These are phyloP conservation scores for Neofusicoccum sp. DNA, from an alignment of 2,329 filamentous ascomycete genomes.

Conservation along the genomic window DNA sequence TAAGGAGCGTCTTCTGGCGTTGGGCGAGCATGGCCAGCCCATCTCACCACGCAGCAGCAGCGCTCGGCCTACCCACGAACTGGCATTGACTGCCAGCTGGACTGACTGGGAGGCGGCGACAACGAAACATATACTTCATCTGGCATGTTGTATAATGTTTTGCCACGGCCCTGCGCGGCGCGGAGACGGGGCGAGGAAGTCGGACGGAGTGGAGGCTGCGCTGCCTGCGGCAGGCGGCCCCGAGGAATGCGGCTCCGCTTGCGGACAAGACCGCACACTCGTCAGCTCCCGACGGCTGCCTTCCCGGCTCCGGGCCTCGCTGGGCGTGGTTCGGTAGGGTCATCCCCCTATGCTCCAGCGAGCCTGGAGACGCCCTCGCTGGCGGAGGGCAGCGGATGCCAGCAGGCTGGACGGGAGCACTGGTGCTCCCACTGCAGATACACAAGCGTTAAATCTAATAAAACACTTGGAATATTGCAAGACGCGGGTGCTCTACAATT, in stretches of 20 bases:
- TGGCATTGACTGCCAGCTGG: slow-evolving; percentile 45
- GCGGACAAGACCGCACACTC: slow-evolving; percentile 12
- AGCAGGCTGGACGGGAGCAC: slow-evolving; percentile 9
- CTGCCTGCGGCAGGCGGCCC: slow-evolving; percentile 17
- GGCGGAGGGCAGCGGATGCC: slow-evolving; percentile 16
- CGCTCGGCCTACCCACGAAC: slow-evolving; percentile 36
- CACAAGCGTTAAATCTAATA: slow-evolving; percentile 22
- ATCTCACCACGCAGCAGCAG: slow-evolving; percentile 37
- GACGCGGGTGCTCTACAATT: not conserved
- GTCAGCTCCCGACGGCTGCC: not conserved
- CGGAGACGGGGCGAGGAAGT: slow-evolving; percentile 25
- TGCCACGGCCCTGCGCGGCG: slow-evolving; percentile 28
- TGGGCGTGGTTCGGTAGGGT: slow-evolving; percentile 19
- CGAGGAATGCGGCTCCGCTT: slow-evolving; percentile 17
- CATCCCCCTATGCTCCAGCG: slow-evolving; percentile 20
- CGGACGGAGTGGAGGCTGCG: slow-evolving; percentile 3
- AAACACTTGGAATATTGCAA: slow-evolving; percentile 20
- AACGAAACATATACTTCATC: slow-evolving; percentile 35
- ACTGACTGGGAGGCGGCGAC: slow-evolving; percentile 40
- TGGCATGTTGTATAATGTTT: slow-evolving; percentile 41
- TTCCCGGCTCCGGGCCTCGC: slow-evolving; percentile 14
- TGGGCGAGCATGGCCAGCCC: slow-evolving; percentile 39
- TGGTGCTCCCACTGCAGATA: slow-evolving; percentile 3
- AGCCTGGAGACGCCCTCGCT: slow-evolving; percentile 4
- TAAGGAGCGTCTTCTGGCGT: slow-evolving; percentile 32